Conservation (phyloP, 2,329 filamentous ascomycete species). For the Trichothecium sympodiale region DNA sequence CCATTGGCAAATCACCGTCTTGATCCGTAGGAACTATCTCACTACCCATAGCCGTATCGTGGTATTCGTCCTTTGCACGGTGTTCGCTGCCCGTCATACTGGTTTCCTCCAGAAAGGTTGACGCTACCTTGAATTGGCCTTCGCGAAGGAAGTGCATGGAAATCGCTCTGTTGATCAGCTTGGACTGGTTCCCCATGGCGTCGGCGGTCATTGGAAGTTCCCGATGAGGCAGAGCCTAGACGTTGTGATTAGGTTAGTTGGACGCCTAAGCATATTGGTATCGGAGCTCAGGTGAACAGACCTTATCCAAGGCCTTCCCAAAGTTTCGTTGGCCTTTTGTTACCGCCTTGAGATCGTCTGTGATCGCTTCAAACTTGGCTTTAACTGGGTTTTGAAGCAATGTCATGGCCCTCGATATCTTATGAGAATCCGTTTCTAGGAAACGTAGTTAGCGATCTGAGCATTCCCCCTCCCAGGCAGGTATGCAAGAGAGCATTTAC, state of each 20-base stretch:
- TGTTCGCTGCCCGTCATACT: constrained; percentile 10
- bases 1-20: constrained; percentile 13
- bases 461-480: background rate
- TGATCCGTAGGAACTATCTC: constrained; percentile 8
- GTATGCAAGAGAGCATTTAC: constrained; percentile 27
- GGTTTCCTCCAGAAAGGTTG: constrained; percentile 71
- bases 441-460: constrained; percentile 7
- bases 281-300: constrained; percentile 21
- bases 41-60: constrained; percentile 15
- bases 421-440: constrained; percentile 32
- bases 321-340: constrained; percentile 76
- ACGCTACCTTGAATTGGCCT: constrained; percentile 82
- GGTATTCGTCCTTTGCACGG: constrained; percentile 14
- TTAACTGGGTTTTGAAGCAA: constrained; percentile 82
- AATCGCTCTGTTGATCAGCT: constrained; percentile 82
- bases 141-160: constrained; percentile 94
- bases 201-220: constrained; percentile 71
- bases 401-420: constrained; percentile 63
- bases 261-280: background rate
- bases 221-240: constrained; percentile 32
- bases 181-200: constrained; percentile 62
- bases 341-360: constrained; percentile 70
- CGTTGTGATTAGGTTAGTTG: background rate
- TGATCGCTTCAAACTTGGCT: constrained; percentile 67
- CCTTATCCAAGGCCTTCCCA: constrained; percentile 75